Conservation (phyloP, 1,284 basidiomycete species). For the Cutaneotrichosporon curvatum region DNA sequence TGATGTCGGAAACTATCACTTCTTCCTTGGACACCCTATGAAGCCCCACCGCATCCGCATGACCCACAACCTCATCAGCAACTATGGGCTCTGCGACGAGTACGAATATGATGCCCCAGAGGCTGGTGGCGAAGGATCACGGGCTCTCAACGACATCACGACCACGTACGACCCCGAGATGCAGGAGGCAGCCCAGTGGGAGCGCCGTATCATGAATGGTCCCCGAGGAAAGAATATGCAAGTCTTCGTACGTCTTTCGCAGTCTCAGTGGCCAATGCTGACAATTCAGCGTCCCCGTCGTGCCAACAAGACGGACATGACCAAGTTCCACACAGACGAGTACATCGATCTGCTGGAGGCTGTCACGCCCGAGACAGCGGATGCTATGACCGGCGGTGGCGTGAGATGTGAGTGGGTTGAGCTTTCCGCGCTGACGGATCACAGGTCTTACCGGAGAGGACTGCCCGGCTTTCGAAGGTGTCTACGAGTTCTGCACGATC, state of each 20-base stretch:
- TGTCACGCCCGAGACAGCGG: conserved; percentile 80
- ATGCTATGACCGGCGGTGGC: conserved; percentile 74
- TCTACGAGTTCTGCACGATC: conserved; percentile 96
- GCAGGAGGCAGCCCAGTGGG: conserved; percentile 24
- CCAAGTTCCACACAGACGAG: conserved; percentile 94
- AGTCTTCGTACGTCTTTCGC: conserved; percentile 63
- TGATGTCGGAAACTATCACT: conserved; percentile 54
- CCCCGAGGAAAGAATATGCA: conserved; percentile 60
- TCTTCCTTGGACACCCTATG: conserved; percentile 85
- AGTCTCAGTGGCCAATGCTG: not conserved
- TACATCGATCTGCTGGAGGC: conserved; percentile 84
- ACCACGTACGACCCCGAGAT: conserved; percentile 15
- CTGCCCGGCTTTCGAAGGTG: conserved; percentile 91
- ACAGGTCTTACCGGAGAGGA: conserved; percentile 87
- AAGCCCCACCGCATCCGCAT: conserved; percentile 90
- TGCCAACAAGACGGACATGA: conserved; percentile 75
- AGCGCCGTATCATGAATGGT: conserved; percentile 28
- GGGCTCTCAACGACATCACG: conserved; percentile 24
- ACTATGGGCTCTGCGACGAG: conserved; percentile 64
- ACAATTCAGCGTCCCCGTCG: conserved; percentile 63
- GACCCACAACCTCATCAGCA: conserved; percentile 83
- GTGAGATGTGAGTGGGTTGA: conserved; percentile 60
- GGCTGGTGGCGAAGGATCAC: conserved; percentile 21
- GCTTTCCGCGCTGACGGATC: conserved; percentile 1
- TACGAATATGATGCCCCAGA: conserved; percentile 24